Evolutionary conservation across 176 grass and related monocot genomes (phyloP).

Genomic region (Aegilops longissima): DNA sequence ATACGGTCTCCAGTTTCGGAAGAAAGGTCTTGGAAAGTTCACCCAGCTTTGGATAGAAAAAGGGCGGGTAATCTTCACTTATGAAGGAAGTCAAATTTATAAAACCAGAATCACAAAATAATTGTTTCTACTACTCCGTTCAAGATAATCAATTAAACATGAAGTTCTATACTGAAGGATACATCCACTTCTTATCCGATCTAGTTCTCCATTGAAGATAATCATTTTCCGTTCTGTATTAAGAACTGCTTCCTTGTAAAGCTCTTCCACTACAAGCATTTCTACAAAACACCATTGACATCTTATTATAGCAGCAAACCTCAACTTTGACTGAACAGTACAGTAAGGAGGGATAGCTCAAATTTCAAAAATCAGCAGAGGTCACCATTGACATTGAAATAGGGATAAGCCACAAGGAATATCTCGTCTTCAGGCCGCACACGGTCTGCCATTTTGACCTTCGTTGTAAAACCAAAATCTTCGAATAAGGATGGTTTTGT

Average conservation of each 20-base stretch:
- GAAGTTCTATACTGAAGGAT: constrained; percentile 49
- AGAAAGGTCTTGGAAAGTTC: constrained; percentile 79
- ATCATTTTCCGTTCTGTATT: constrained; percentile 72
- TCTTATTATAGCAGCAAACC: constrained; percentile 19
- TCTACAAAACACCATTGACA: constrained; percentile 43
- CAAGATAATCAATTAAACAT: background rate
- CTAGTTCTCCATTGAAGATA: constrained; percentile 94
- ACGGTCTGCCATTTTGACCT: constrained; percentile 87
- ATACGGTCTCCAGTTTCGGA: constrained; percentile 89
- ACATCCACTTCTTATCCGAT: constrained; percentile 99
- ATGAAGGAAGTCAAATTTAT: constrained; percentile 41
- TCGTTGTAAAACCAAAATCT: constrained; percentile 93
- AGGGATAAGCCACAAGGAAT: constrained; percentile 93
- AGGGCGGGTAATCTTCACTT: constrained; percentile 83
- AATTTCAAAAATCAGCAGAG: background rate
- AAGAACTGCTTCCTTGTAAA: constrained; percentile 83
- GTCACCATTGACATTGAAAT: constrained; percentile 99
- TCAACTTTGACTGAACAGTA: constrained; percentile 4
- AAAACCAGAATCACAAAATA: constrained; percentile 11
- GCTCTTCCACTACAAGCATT: constrained; percentile 97
- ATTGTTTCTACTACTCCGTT: background rate
- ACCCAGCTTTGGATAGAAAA: constrained; percentile 94
- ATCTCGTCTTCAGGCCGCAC: constrained; percentile 73
- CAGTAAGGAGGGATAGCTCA: background rate
- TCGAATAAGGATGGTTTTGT: constrained; percentile 94